Conservation (phyloP, 495 filamentous ascomycete genomes). For the Talaromyces stipitatus region DNA sequence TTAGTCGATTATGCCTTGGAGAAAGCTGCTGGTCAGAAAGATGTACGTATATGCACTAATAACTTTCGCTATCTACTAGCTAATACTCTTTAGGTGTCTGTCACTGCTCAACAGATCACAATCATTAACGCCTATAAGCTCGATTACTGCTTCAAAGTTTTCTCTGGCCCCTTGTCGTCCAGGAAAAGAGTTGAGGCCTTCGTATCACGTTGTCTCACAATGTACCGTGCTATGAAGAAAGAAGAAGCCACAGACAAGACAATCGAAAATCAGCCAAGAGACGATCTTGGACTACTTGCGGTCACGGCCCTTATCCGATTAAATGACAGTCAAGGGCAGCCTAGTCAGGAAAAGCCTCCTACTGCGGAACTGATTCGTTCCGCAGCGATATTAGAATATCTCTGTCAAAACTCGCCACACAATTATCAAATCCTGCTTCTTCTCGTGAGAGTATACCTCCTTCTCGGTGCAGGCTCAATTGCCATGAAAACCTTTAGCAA, state of each 20-base stretch:
- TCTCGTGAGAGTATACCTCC: slow-evolving; percentile 45
- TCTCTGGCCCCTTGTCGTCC: slow-evolving; percentile 29
- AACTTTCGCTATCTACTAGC: neutral
- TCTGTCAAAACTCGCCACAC: slow-evolving; percentile 44
- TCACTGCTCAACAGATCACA: slow-evolving; percentile 20
- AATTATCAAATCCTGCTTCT: slow-evolving; percentile 52
- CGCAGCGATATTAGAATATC: slow-evolving; percentile 39
- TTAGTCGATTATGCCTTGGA: slow-evolving; percentile 27
- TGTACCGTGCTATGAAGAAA: slow-evolving; percentile 27
- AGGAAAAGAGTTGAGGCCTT: slow-evolving; percentile 33
- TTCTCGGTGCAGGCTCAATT: slow-evolving; percentile 45
- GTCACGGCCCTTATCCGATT: slow-evolving; percentile 47
- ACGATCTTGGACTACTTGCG: slow-evolving; percentile 49
- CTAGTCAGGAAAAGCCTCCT: slow-evolving; percentile 13
- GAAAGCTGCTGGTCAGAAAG: slow-evolving; percentile 16
- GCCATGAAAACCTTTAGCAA: slow-evolving; percentile 46
- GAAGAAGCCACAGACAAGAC: slow-evolving; percentile 18
- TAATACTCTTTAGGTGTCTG: slow-evolving; percentile 8
- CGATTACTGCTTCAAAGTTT: slow-evolving; percentile 45
- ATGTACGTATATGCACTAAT: slow-evolving; percentile 20
- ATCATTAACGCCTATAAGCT: slow-evolving; percentile 49
- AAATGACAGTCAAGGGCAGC: slow-evolving; percentile 14
- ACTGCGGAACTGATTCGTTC: slow-evolving; percentile 43
- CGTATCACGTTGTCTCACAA: slow-evolving; percentile 36
- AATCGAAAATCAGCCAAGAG: slow-evolving; percentile 50